Evolutionary conservation across 164 flowering plant genomes (phyloP), one percentile per base, ranked within the genome.

Genomic region (Liriodendron chinense): DNA sequence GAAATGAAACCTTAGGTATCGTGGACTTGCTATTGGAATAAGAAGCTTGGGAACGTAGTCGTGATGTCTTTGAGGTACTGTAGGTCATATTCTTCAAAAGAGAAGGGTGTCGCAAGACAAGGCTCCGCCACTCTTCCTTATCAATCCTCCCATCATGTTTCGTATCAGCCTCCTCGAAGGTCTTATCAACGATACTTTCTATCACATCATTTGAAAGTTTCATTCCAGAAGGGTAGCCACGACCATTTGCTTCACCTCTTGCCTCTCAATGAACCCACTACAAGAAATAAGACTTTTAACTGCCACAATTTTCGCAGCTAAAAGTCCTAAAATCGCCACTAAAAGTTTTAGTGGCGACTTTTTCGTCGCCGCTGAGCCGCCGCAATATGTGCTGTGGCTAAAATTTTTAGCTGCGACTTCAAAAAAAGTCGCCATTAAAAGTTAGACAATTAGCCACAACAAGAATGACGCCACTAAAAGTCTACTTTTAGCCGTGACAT

Each of bases 171-270:
- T 94, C 98, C 84, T 94, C 97, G 81, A 94, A 94, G 18, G 98
- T 94, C 98, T 94, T 94, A 80, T 94, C 97, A 63, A 94, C 93
- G 79, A 94, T 94, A 81, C 91, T 90, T 83, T 94, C 98, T 53
- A 94, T 92, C 50, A 94, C 96, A 81, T 91, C 95, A 82, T 94
- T 97, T 12, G 96, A 90, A 75, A 94, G 97, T 83, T 94, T 94
- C 98, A 94, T 94, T 23, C 97, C 98, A 86, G 97, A 94, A 94
- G 97, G 49, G 98, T 94, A 73, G 98, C 98, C 23, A 94, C 98
- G 50, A 94, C 98, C 98, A 94, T 94, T 90, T 94, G 98, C 82
- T 94, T 94, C 78, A 94, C 97, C 98, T 94, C n/a, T n/a, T n/a
- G n/a, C n/a, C n/a, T n/a, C n/a, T n/a, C n/a, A n/a, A n/a, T n/a